Percentiles rank a stretch among this genome's conserved stretches.
phyloP scores from a whole-genome alignment of 257 asterid species.

The Solanum raphanifolium region DNA sequence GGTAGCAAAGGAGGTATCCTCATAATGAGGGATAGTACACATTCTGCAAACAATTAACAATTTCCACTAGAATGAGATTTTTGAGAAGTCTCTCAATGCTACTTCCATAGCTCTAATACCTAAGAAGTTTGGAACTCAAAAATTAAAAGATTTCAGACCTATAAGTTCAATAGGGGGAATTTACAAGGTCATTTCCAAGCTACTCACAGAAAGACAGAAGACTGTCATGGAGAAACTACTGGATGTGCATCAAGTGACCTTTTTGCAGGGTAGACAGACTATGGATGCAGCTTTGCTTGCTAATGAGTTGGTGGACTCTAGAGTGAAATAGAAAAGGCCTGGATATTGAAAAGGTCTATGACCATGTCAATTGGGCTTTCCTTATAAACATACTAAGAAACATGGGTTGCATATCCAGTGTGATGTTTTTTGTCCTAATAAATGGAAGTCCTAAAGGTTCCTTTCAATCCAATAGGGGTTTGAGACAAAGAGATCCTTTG shows the following conservation, averaged over 20 bases:
- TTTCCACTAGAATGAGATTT: not conserved
- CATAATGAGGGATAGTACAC: too few relatives aligned
- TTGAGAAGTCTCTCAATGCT: not conserved
- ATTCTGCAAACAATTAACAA: too few relatives aligned
- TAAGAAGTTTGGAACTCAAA: not conserved
- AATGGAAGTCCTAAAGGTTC: not conserved
- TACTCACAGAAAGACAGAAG: not conserved
- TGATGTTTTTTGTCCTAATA: not conserved
- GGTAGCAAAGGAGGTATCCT: too few relatives aligned
- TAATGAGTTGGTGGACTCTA: not conserved
- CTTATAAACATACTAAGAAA: not conserved
- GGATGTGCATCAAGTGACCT: not conserved
- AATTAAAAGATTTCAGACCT: not conserved
- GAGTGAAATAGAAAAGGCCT: not conserved
- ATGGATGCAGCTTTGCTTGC: not conserved
- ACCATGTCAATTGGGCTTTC: not conserved
- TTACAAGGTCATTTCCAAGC: not conserved
- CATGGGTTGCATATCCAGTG: not conserved
- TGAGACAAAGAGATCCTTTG: not conserved
- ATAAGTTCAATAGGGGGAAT: not conserved
- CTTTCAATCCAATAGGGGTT: not conserved
- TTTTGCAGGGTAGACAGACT: not conserved
- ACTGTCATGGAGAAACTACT: not conserved
- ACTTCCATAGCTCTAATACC: not conserved
- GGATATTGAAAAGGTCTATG: not conserved